phyloP scores from a whole-genome alignment of 768 basidiomycete genomes.

The Filobasidium floriforme region DNA sequence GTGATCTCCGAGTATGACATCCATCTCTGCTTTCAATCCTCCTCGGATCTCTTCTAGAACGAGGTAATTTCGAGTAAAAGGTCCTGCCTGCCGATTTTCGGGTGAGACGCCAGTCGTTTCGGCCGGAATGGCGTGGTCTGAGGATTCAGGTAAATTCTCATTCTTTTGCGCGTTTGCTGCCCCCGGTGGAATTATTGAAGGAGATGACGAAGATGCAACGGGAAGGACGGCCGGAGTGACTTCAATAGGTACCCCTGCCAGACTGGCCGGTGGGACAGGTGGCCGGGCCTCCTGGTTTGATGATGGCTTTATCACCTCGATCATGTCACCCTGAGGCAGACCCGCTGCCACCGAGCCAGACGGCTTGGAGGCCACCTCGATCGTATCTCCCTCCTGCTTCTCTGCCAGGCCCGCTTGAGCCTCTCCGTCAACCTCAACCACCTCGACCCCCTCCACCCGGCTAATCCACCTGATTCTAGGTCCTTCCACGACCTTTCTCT shows the following conservation, averaged over 20 bases:
- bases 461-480: slow-evolving; percentile 42
- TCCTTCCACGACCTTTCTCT: slow-evolving; percentile 38
- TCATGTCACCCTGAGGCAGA: too few relatives aligned
- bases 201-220: too few relatives aligned
- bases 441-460: slow-evolving; percentile 29
- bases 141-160: neutral
- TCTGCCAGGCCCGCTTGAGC: neutral
- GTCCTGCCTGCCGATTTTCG: neutral
- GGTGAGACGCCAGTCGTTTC: too few relatives aligned
- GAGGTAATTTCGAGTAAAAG: slow-evolving; percentile 39
- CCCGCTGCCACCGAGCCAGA: too few relatives aligned
- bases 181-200: neutral
- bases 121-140: too few relatives aligned
- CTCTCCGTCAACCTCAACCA: slow-evolving; percentile 13
- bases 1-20: slow-evolving; percentile 75
- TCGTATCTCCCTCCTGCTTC: too few relatives aligned
- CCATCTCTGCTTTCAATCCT: slow-evolving; percentile 56
- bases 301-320: neutral
- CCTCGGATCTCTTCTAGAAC: slow-evolving; percentile 41
- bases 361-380: too few relatives aligned
- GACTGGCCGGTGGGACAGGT: too few relatives aligned
- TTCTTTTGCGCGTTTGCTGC: slow-evolving; percentile 10
- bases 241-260: too few relatives aligned
- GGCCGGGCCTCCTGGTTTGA: slow-evolving; percentile 2
- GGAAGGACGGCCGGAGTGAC: too few relatives aligned